These are phyloP conservation scores for Cucurbitaria berberidis DNA, from an alignment of 2,329 filamentous ascomycete species.

Conservation along the genomic window DNA sequence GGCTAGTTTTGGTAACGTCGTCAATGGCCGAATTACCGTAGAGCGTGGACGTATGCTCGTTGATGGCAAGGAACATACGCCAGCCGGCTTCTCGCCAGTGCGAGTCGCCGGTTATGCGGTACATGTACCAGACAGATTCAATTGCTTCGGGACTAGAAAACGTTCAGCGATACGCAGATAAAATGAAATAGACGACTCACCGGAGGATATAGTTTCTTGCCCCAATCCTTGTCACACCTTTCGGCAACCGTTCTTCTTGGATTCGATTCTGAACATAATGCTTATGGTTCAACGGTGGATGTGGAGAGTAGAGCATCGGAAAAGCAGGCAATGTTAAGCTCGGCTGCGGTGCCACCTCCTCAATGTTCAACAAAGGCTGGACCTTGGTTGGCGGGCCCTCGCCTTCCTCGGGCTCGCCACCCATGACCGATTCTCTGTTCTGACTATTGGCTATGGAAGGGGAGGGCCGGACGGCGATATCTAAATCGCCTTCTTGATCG, in stretches of 20 bases:
- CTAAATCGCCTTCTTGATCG: conserved; percentile 30
- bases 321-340: conserved; percentile 34
- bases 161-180: conserved; percentile 6
- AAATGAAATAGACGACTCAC: conserved; percentile 23
- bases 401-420: conserved; percentile 25
- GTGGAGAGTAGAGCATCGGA: conserved; percentile 40
- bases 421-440: conserved; percentile 22
- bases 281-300: conserved; percentile 39
- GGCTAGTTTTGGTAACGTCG: conserved; percentile 64
- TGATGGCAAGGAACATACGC: conserved; percentile 73
- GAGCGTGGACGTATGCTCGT: conserved; percentile 65
- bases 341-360: conserved; percentile 16
- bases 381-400: conserved; percentile 34
- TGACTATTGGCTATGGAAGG: conserved; percentile 6
- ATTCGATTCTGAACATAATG: conserved; percentile 48
- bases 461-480: conserved; percentile 19
- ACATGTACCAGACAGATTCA: conserved; percentile 80
- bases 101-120: conserved; percentile 71
- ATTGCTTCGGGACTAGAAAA: conserved; percentile 70
- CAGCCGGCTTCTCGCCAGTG: conserved; percentile 73
- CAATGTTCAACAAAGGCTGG: conserved; percentile 15
- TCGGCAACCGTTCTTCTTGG: conserved; percentile 55
- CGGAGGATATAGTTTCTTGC: conserved; percentile 69
- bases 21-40: conserved; percentile 70
- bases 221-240: conserved; percentile 62